Evolutionary conservation across 2,329 filamentous ascomycete genomes (phyloP).

Genomic region (Talaromyces sp.): DNA sequence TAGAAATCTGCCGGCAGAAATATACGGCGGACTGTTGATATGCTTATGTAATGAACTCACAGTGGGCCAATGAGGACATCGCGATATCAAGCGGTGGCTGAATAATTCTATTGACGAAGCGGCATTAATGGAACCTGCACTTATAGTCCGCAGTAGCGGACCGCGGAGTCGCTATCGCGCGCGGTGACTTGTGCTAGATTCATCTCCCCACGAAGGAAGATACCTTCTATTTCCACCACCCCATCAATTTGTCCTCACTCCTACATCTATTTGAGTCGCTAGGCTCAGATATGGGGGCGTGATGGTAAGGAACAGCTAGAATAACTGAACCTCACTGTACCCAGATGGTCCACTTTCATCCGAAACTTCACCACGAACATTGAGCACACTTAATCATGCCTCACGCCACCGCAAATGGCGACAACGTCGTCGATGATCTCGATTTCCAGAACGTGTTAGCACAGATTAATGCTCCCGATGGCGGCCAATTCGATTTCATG

Average conservation of each 20-base stretch:
- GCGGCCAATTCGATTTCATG: conserved; percentile 34
- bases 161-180: not conserved
- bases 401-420: conserved; percentile 34
- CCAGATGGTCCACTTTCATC: not conserved
- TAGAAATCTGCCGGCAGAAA: not conserved
- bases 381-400: conserved; percentile 31
- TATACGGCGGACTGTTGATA: not conserved
- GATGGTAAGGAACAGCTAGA: conserved; percentile 5
- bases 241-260: not conserved
- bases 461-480: conserved; percentile 37
- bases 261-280: not conserved
- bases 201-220: not conserved
- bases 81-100: not conserved
- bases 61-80: not conserved
- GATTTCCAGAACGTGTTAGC: conserved; percentile 43
- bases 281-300: not conserved
- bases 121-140: not conserved
- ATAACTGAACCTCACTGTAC: not conserved
- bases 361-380: not conserved
- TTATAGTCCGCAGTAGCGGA: not conserved
- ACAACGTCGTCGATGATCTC: conserved; percentile 32
- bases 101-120: not conserved
- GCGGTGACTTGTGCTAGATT: not conserved
- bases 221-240: not conserved
- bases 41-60: not conserved